Base-by-base conservation (phyloP, 139 green algal species). In the Pycnococcus provasolii region DNA sequence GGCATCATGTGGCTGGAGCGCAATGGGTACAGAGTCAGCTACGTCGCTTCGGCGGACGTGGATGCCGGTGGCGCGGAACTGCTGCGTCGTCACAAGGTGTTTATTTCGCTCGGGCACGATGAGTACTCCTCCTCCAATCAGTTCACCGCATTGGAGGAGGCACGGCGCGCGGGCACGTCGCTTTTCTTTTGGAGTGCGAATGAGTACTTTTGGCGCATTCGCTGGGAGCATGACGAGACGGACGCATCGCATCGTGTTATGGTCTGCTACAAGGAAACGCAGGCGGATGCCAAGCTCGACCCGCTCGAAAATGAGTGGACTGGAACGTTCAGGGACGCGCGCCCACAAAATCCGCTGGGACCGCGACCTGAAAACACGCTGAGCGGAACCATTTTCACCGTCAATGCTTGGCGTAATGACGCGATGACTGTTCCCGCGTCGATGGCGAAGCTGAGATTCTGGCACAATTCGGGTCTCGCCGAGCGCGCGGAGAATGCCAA, bases 221-320 rank as follows among this genome's bases (percentile, higher is more conserved):
- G 58, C 13, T 64, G 58, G 58, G 58, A 64, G 58, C 42, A 45
- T 42, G 58, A 64, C 58, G 5, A 8, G 6, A 11, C 48, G 9
- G 48, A 11, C 48, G 48, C 9, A 11, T 9, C 48, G 9, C 9
- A 11, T 9, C 58, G 58, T 42, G 40, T 37, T 8, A 64, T 64
- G 58, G 58, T 64, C 42, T 64, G 58, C 58, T 64, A 64, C 58
- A 64, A 64, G 58, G 58, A 64, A 3, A 64, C 13, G 13, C 58
- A 64, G 58, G 58, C 58, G 26, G 58, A 64, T 9, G 58, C 11
- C 37, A 64, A 64, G 58, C 7, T 64, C 13, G 58, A 64, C 58
- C 58, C 58, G 58, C 13, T 64, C 4, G 4, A 41, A 4, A 42
- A 42, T 8, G 58, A 64, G 58, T 64, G 58, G 58, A 64, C 58